Evolutionary conservation across 805 yeast genomes (phyloP), one percentile per base, ranked within the genome.

Genomic region (Candida sonorensis): DNA sequence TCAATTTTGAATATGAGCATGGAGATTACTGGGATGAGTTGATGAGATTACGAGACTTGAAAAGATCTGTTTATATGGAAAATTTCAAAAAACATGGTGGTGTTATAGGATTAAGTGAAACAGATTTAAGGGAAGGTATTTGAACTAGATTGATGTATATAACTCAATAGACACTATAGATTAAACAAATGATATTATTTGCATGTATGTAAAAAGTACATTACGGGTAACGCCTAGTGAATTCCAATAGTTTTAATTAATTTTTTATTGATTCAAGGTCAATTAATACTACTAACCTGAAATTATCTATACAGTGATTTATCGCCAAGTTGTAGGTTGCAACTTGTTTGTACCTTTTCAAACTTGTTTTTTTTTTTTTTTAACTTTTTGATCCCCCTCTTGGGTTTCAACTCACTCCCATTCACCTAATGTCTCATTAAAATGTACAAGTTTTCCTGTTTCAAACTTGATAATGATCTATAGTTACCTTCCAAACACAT

Each of bases 401-500:
- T n/a, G n/a, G n/a, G n/a, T n/a, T n/a, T n/a, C n/a, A n/a, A n/a
- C n/a, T n/a, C n/a, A n/a, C n/a, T n/a, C n/a, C 31, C 8, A 15
- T 6, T 12, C 8, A 2, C 23, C 34, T 35, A 57, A 40, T 50
- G 81, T 67, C 98, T 87, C 51, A 90, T 80, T 56, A 92, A 70
- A 50, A 92, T 68, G 64, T 88, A 92, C 43, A 94, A 80, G 55
- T 84, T 86, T 54, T 90, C 97, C 66, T 90, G 97, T 61, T 90
- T 92, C 59, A 92, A 75, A 49, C 77, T 70, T 33, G 90, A 82
- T 52, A 92, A 74, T 29, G 82, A 80, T 59, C 97, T 77, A 65
- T 88, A 92, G 36, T 85, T 84, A 47, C 98, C 98, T 63, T 92
- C 97, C 43, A 92, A 67, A 52, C 97, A 81, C 77, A 90, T 72